Evolutionary conservation across 2,329 filamentous ascomycete genomes (phyloP), one percentile per base, ranked within the genome.

Genomic region (Knoxdaviesia capensis): DNA sequence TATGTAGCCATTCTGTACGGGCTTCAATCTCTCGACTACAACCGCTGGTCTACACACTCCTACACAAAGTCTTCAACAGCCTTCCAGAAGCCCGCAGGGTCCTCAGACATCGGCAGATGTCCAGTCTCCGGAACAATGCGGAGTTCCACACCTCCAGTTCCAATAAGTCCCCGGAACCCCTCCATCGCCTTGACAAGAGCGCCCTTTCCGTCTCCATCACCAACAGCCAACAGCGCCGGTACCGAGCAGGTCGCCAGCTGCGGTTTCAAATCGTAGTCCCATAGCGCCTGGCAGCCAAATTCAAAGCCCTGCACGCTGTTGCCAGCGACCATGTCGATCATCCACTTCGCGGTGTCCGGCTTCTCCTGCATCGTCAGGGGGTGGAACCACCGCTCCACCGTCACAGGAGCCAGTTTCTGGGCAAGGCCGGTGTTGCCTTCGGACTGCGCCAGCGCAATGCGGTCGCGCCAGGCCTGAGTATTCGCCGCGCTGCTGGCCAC

Each of bases 101-200:
- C 70, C 59, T 92, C 85, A 39, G 76, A 76, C 82, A 92, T 92
- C 0, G 85, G 85, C 52, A 93, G 58, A 61, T 93, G 85, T 0
- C 85, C 85, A 0, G 83, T 75, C 6, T 68, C 62, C 0, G 80
- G 71, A 7, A 92, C 70, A 44, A 80, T 57, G 54, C 68, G 73
- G 48, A 86, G 66, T 45, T 72, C 66, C 0, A 68, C 69, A 0
- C 69, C 71, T 0, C 57, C 54, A 7, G 61, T 56, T 0, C 78
- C 77, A 36, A 84, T 55, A 11, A 61, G 54, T 0, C 58, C 65
- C 43, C 67, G 73, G 68, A 87, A 84, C 9, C 74, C 74, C 42
- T 78, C 74, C 83, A 93, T 92, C 4, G 78, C 80, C 61, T 77
- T 76, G 0, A 82, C 81, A 42, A 93, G 53, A 1, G 80, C 78